phyloP scores from a whole-genome alignment of 2,329 filamentous ascomycete species.

The Alternaria panax region DNA sequence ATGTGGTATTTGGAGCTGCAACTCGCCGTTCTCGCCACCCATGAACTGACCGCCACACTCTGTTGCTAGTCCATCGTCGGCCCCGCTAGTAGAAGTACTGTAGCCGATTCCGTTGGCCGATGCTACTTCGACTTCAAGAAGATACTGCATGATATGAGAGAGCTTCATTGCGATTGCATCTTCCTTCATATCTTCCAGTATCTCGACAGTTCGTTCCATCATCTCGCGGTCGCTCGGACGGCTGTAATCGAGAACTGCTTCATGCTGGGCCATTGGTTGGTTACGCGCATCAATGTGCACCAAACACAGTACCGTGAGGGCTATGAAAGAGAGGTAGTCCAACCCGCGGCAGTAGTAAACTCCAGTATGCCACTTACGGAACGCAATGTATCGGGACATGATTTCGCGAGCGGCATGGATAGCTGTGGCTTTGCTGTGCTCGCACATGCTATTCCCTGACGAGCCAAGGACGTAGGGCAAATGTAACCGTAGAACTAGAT shows the following conservation, averaged over 20 bases:
- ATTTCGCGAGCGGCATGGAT: not conserved
- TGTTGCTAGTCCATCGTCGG: conserved; percentile 3
- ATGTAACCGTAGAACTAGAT: not conserved
- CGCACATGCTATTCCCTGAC: not conserved
- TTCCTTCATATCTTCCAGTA: conserved; percentile 12
- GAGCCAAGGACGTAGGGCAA: not conserved
- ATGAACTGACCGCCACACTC: too few relatives aligned
- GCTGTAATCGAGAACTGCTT: conserved; percentile 14
- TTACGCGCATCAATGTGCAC: not conserved
- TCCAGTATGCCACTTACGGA: not conserved
- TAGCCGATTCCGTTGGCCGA: conserved; percentile 15
- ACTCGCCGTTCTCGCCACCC: too few relatives aligned
- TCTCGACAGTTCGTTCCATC: conserved; percentile 22
- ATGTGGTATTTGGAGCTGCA: not conserved
- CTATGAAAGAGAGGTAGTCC: not conserved
- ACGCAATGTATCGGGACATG: not conserved
- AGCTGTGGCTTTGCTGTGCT: not conserved
- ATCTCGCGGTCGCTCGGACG: conserved; percentile 22
- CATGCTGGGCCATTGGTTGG: too few relatives aligned
- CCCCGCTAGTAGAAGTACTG: conserved; percentile 14
- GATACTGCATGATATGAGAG: conserved; percentile 9
- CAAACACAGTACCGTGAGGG: not conserved
- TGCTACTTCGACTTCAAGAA: conserved; percentile 24
- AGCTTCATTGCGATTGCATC: conserved; percentile 20
- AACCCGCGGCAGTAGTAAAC: not conserved